Evolutionary conservation across 495 filamentous ascomycete genomes (phyloP).

Genomic region (Hypoxylon cercidicola): DNA sequence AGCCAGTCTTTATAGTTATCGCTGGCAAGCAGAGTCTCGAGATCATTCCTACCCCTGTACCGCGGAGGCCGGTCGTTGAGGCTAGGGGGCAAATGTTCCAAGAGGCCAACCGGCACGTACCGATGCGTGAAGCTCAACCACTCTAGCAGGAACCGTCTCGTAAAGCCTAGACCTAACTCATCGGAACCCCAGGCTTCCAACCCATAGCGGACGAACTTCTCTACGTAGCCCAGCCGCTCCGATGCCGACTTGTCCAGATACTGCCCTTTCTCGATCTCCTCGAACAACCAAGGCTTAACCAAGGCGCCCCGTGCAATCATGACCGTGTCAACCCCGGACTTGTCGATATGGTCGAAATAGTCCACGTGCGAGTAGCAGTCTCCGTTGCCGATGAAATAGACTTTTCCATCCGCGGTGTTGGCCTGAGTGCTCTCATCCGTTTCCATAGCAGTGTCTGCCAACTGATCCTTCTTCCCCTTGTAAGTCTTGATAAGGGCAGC

Average conservation of each 20-base stretch:
- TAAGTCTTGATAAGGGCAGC: constrained; percentile 83
- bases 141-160: constrained; percentile 89
- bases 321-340: constrained; percentile 82
- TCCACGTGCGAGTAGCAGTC: constrained; percentile 94
- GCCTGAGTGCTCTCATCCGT: constrained; percentile 71
- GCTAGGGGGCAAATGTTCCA: constrained; percentile 86
- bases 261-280: constrained; percentile 90
- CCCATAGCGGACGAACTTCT: constrained; percentile 89
- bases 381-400: constrained; percentile 95
- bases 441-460: constrained; percentile 80
- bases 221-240: constrained; percentile 85
- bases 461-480: constrained; percentile 68
- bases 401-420: constrained; percentile 64
- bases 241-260: constrained; percentile 93
- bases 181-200: constrained; percentile 95
- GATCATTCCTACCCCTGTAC: constrained; percentile 83
- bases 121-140: constrained; percentile 92
- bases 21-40: constrained; percentile 91
- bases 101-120: constrained; percentile 88
- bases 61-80: constrained; percentile 88
- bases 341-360: constrained; percentile 80
- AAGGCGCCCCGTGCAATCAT: constrained; percentile 94
- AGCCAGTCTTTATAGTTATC: constrained; percentile 96
- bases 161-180: constrained; percentile 89
- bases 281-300: constrained; percentile 97